Evolutionary conservation across 2,329 filamentous ascomycete species (phyloP).

Genomic region (Ophiostoma piceae): DNA sequence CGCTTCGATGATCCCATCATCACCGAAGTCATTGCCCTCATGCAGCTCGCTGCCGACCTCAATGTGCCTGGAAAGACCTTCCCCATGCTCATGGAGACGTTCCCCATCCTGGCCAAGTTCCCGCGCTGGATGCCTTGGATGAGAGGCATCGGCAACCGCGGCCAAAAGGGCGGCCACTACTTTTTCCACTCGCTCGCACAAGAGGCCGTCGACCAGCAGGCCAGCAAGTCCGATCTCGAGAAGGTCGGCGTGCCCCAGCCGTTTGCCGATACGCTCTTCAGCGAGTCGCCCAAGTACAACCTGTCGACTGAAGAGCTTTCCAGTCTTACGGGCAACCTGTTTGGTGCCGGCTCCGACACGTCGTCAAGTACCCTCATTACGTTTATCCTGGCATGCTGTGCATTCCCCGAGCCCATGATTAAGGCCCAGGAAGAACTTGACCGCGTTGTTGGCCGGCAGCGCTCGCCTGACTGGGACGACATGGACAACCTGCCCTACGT

Average conservation of each 20-base stretch:
- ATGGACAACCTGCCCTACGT: slow-evolving; percentile 47
- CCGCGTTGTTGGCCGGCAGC: slow-evolving; percentile 42
- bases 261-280: slow-evolving; percentile 45
- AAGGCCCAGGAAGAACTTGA: slow-evolving; percentile 51
- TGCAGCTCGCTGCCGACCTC: slow-evolving; percentile 53
- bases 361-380: slow-evolving; percentile 43
- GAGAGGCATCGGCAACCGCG: slow-evolving; percentile 41
- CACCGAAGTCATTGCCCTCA: slow-evolving; percentile 53
- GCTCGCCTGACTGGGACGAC: slow-evolving; percentile 47
- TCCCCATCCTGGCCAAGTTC: slow-evolving; percentile 45
- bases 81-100: slow-evolving; percentile 54
- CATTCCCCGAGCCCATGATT: slow-evolving; percentile 43
- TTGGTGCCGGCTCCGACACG: slow-evolving; percentile 47
- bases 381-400: slow-evolving; percentile 47
- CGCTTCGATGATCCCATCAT: slow-evolving; percentile 51
- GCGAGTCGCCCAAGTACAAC: slow-evolving; percentile 43
- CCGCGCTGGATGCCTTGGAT: slow-evolving; percentile 48
- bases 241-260: slow-evolving; percentile 32
- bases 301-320: slow-evolving; percentile 44
- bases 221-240: slow-evolving; percentile 28
- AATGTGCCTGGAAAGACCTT: slow-evolving; percentile 50
- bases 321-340: slow-evolving; percentile 44
- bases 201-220: slow-evolving; percentile 43
- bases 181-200: slow-evolving; percentile 51
- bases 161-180: slow-evolving; percentile 40